Percentiles rank a stretch among this genome's conserved stretches.
Evolutionary conservation across 1,284 basidiomycete genomes (phyloP).

Genomic region (Ganoderma lucidum): DNA sequence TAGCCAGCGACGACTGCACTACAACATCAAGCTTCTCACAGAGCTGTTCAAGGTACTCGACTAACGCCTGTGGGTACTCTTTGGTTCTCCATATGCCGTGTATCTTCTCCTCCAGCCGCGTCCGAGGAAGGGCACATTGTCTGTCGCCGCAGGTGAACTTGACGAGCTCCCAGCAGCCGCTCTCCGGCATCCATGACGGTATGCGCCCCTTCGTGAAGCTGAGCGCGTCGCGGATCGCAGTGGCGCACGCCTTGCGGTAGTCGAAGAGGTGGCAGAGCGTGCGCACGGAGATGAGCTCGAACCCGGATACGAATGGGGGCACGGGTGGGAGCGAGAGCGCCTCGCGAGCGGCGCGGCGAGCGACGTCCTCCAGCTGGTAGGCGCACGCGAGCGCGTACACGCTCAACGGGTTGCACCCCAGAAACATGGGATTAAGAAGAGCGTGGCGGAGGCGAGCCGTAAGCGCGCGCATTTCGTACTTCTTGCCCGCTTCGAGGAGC

Average conservation of each 20-base stretch:
- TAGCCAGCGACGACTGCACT: background rate
- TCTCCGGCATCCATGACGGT: constrained; percentile 2
- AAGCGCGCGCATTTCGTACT: constrained; percentile 3
- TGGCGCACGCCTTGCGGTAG: constrained; percentile 1
- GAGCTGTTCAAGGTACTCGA: background rate
- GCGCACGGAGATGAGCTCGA: constrained; percentile 3
- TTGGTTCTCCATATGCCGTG: background rate
- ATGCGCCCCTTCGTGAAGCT: background rate
- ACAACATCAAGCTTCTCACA: background rate
- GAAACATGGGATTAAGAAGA: background rate
- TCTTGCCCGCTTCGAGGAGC: constrained; percentile 4
- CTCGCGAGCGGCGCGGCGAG: background rate
- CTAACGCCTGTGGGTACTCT: background rate
- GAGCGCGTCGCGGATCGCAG: background rate
- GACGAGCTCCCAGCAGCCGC: background rate
- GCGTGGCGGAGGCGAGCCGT: background rate
- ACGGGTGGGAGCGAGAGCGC: constrained; percentile 1
- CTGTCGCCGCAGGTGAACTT: constrained; percentile 1
- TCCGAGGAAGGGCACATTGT: background rate
- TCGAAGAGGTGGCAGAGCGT: background rate
- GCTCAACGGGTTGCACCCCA: background rate
- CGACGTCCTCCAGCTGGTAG: constrained; percentile 7
- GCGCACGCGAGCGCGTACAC: constrained; percentile 15
- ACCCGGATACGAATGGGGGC: background rate
- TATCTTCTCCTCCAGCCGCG: background rate